A percentile compares a stretch with the other conserved stretches of the same genome.
Evolutionary conservation across 306 rosid genomes (phyloP).

Genomic region (Prosopis cineraria): DNA sequence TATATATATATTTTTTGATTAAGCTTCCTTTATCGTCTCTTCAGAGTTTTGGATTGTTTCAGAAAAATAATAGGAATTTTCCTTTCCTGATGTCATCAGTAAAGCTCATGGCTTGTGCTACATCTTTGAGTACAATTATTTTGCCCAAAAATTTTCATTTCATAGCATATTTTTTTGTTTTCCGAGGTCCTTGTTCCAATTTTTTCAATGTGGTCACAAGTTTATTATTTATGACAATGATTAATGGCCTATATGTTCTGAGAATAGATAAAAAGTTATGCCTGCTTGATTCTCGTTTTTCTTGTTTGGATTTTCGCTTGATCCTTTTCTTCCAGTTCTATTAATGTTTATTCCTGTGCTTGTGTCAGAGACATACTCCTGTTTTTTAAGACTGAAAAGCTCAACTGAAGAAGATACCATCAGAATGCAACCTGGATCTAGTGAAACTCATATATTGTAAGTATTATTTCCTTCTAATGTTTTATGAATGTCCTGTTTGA

Average conservation of each 20-base stretch:
- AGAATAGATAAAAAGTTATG: neutral
- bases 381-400: conserved; percentile 87
- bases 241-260: neutral
- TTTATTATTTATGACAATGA: neutral
- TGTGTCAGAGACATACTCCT: conserved; percentile 78
- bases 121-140: conserved; percentile 5
- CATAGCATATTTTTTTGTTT: conserved; percentile 1
- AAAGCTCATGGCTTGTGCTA: neutral
- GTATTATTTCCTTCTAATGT: conserved; percentile 30
- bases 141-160: neutral
- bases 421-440: conserved; percentile 91
- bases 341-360: conserved; percentile 14
- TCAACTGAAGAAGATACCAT: conserved; percentile 76
- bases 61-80: neutral
- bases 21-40: neutral
- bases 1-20: neutral
- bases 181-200: neutral
- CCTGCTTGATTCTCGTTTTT: conserved; percentile 6
- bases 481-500: conserved; percentile 34
- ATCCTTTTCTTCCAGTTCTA: neutral
- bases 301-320: conserved; percentile 3
- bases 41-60: neutral
- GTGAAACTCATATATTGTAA: conserved; percentile 91
- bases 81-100: neutral
- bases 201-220: neutral